Conservation (phyloP, 2,329 filamentous ascomycete species). For the Claviceps africana region DNA sequence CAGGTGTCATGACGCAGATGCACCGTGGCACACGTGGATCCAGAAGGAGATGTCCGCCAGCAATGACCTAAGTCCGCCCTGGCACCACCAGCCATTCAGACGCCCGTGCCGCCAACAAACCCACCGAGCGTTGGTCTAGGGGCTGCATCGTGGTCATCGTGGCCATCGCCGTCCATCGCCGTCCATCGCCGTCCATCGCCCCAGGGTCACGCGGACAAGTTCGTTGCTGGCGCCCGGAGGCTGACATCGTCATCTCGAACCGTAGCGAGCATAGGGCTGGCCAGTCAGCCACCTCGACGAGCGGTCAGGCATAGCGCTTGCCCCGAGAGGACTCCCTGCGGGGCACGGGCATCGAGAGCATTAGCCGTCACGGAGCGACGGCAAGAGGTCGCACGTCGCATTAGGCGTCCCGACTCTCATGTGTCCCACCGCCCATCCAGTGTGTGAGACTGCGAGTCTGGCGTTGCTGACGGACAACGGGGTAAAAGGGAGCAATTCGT, state of each 20-base stretch:
- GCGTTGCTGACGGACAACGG: not conserved
- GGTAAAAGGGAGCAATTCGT: not conserved
- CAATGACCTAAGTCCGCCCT: not conserved
- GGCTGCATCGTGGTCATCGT: not conserved
- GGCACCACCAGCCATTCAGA: not conserved
- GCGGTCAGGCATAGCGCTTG: not conserved
- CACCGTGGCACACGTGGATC: not conserved
- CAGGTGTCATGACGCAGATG: not conserved
- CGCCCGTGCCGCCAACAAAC: slow-evolving; percentile 1
- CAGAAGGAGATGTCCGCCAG: not conserved
- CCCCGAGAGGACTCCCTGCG: not conserved
- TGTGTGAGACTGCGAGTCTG: not conserved
- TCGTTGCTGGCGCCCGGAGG: not conserved
- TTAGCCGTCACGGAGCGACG: not conserved
- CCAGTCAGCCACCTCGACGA: not conserved
- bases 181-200: too few species aligned
- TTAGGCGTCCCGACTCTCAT: not conserved
- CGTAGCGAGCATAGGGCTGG: not conserved
- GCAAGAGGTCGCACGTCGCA: not conserved
- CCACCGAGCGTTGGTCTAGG: not conserved
- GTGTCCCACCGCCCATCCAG: not conserved
- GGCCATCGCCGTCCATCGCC: not conserved
- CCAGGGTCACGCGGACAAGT: not conserved
- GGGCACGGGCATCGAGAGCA: not conserved
- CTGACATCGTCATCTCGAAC: not conserved